Percentiles rank a stretch among this genome's conserved stretches.
Conservation (phyloP, 208 protist species). For the Histomonas meleagridis region DNA sequence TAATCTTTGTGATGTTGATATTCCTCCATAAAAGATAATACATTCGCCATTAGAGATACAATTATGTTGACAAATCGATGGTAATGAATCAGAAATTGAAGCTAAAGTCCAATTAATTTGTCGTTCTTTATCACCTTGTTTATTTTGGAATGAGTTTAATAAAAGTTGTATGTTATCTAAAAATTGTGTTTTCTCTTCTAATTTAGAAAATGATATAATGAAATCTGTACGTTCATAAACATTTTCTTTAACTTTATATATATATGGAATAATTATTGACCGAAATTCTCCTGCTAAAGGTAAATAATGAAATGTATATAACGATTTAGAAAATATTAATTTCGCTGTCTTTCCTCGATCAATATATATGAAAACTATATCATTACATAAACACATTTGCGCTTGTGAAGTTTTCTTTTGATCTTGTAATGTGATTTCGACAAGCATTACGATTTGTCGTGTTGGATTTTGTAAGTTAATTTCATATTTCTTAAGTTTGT, state of each 20-base stretch:
- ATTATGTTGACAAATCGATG: background rate
- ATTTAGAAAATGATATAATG: background rate
- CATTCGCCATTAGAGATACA: background rate
- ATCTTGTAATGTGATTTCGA: background rate
- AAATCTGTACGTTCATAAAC: no score
- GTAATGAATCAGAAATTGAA: background rate
- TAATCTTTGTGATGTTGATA: background rate
- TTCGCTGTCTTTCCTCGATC: background rate
- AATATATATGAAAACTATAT: background rate
- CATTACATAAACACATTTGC: background rate
- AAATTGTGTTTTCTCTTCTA: background rate
- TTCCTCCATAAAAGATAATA: background rate
- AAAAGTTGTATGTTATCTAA: no score
- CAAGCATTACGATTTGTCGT: background rate
- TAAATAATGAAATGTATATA: background rate
- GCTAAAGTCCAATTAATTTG: background rate
- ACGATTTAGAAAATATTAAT: background rate
- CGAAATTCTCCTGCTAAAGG: background rate
- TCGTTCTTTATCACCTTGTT: background rate
- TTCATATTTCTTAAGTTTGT: no score
- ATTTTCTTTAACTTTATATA: background rate
- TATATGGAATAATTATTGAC: background rate
- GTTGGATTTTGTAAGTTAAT: no score
- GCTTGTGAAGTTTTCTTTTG: background rate
- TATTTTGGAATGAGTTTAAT: background rate